phyloP scores from a whole-genome alignment of 805 yeast genomes.

The Lipomyces starkeyi region DNA sequence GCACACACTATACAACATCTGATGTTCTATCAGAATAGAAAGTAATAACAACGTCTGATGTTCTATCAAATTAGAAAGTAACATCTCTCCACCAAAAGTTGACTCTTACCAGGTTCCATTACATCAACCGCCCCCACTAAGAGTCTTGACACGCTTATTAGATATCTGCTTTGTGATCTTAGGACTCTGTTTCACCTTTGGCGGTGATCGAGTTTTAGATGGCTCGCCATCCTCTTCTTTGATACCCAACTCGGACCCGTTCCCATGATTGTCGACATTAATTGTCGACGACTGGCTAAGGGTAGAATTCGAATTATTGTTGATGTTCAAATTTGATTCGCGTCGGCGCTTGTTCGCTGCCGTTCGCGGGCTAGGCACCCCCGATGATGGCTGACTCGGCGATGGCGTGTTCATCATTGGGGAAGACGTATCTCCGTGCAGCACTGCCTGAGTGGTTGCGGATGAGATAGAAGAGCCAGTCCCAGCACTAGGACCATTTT shows the following conservation, averaged over 20 bases:
- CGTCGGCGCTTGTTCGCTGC: conserved; percentile 25
- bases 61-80: background rate
- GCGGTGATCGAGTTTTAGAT: background rate
- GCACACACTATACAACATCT: background rate
- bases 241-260: conserved; percentile 1
- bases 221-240: conserved; percentile 22
- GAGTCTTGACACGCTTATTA: conserved; percentile 6
- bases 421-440: conserved; percentile 17
- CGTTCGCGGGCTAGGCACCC: conserved; percentile 21
- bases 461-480: background rate
- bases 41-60: background rate
- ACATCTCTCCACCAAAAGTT: background rate
- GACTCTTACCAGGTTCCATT: background rate
- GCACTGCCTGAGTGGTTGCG: background rate
- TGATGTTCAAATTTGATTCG: conserved; percentile 6
- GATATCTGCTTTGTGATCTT: conserved; percentile 1
- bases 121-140: background rate
- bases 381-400: conserved; percentile 17
- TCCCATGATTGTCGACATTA: background rate
- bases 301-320: conserved; percentile 1
- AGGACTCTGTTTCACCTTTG: conserved; percentile 4
- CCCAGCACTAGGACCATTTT: background rate
- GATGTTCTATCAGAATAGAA: background rate
- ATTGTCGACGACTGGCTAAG: conserved; percentile 8
- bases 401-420: conserved; percentile 20